Base-by-base conservation (phyloP, 164 flowering plant species). In the Berberis vulgaris region DNA sequence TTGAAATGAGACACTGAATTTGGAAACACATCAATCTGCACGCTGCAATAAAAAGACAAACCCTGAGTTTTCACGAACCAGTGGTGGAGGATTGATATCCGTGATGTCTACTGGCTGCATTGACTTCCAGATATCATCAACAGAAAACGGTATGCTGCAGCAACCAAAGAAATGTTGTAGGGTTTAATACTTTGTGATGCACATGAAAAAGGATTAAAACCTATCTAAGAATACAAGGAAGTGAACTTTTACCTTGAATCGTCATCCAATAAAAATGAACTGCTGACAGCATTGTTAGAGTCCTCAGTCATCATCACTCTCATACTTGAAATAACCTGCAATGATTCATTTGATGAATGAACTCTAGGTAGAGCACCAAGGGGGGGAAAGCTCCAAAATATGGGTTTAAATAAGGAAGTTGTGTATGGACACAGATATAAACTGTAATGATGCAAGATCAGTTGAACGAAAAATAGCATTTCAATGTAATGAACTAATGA, bases 141-240 rank as follows among this genome's bases (percentile, higher is more conserved):
- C 87, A 0, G 97, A 72, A 80, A 95, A 95, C 0, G 97, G 99
- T 60, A 95, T 91, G 83, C 99, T 95, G 94, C 85, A 72, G 39
- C 45, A 41, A 56, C 39, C 49, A 65, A 57, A 57, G 9, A n/a
- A 11, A 8, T 2, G 43, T 0, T 7, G n/a, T 7, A 3, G 26
- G 1, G n/a, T 6, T 11, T 12, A 2, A 9, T 52, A 46, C 8
- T 46, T 11, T 1, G n/a, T 52, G n/a, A 3, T 3, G 0, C 4
- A 26, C 1, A 52, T 10, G 54, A 52, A 52, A 0, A 52, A 7
- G 2, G n/a, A 10, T 0, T 52, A 4, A 4, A 12, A 3, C 11
- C 11, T 52, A 7, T 50, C 11, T 1, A 65, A 60, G 42, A 4
- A 39, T 43, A 41, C 7, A 59, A 38, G n/a, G 10, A 7, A n/a